These are phyloP conservation scores for Stenogyne calaminthoides DNA, from an alignment of 305 asterid genomes.

Conservation along the genomic window DNA sequence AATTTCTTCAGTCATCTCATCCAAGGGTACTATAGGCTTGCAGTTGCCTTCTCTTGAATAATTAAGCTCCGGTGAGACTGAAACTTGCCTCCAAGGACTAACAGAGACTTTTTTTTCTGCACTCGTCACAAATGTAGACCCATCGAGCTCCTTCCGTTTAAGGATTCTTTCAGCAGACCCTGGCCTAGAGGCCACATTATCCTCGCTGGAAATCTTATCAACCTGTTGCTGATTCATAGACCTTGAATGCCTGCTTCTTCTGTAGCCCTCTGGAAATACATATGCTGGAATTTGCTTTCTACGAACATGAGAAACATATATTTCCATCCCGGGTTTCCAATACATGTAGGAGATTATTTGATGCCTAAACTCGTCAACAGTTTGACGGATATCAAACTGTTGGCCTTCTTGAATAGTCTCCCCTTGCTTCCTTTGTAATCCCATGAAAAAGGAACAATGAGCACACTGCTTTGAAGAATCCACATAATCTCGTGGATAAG, in stretches of 20 bases:
- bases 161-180: conserved; percentile 49
- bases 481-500: conserved; percentile 76
- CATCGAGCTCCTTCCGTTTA: conserved; percentile 61
- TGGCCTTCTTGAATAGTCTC: conserved; percentile 85
- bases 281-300: conserved; percentile 83
- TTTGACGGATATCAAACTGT: conserved; percentile 87
- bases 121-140: conserved; percentile 40
- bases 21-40: neutral
- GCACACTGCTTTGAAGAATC: conserved; percentile 71
- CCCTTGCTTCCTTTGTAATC: conserved; percentile 84
- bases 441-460: conserved; percentile 85
- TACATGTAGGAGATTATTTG: conserved; percentile 65
- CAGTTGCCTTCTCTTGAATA: conserved; percentile 39
- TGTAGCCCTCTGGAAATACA: conserved; percentile 81
- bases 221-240: conserved; percentile 43
- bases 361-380: conserved; percentile 91
- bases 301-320: conserved; percentile 85
- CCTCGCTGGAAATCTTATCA: conserved; percentile 44
- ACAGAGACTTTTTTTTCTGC: conserved; percentile 56
- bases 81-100: conserved; percentile 61
- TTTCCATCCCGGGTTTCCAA: conserved; percentile 96
- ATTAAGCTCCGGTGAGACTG: conserved; percentile 61
- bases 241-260: conserved; percentile 58
- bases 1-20: conserved; percentile 12
- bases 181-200: conserved; percentile 45